These are phyloP conservation scores for Dryadomyces quercivorus DNA, from an alignment of 2,329 filamentous ascomycete genomes.

Conservation along the genomic window DNA sequence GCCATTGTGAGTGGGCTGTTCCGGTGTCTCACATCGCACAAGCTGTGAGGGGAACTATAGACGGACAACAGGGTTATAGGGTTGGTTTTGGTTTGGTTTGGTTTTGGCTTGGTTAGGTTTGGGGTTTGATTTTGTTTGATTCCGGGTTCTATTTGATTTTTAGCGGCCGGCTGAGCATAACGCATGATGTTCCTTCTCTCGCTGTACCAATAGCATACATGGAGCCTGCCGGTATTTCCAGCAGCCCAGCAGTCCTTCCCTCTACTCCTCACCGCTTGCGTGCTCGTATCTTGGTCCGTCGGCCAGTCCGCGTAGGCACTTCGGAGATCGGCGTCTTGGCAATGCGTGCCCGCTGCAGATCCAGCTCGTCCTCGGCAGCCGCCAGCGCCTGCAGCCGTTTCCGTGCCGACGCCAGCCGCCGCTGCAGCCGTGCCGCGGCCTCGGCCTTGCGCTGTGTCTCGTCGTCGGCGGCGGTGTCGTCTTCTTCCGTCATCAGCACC, in stretches of 20 bases:
- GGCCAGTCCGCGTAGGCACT: slow-evolving; percentile 45
- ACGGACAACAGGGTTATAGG: too few relatives aligned
- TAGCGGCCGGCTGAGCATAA: not conserved
- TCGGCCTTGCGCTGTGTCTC: slow-evolving; percentile 22
- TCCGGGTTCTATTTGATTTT: too few relatives aligned
- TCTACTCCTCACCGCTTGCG: slow-evolving; percentile 46
- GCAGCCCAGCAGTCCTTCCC: too few relatives aligned
- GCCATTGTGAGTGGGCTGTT: slow-evolving; percentile 38
- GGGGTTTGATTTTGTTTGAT: too few relatives aligned
- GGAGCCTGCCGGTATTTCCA: not conserved
- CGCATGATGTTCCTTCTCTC: not conserved
- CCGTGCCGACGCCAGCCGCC: slow-evolving; percentile 35
- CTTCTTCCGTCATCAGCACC: slow-evolving; percentile 19
- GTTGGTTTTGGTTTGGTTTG: too few relatives aligned
- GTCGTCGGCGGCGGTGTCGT: slow-evolving; percentile 17
- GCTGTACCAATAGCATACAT: not conserved
- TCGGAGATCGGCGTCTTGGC: slow-evolving; percentile 51
- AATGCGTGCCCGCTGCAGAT: slow-evolving; percentile 49
- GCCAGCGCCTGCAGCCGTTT: slow-evolving; percentile 42
- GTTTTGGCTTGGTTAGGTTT: too few relatives aligned
- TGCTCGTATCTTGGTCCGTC: slow-evolving; percentile 50
- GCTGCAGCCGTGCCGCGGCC: slow-evolving; percentile 32
- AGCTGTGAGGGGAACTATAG: slow-evolving; percentile 16
- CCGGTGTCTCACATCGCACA: slow-evolving; percentile 34
- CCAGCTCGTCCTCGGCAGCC: slow-evolving; percentile 44